Evolutionary conservation across 2,329 filamentous ascomycete species (phyloP), one percentile per base, ranked within the genome.

Genomic region (Aureobasidium leucospermi): DNA sequence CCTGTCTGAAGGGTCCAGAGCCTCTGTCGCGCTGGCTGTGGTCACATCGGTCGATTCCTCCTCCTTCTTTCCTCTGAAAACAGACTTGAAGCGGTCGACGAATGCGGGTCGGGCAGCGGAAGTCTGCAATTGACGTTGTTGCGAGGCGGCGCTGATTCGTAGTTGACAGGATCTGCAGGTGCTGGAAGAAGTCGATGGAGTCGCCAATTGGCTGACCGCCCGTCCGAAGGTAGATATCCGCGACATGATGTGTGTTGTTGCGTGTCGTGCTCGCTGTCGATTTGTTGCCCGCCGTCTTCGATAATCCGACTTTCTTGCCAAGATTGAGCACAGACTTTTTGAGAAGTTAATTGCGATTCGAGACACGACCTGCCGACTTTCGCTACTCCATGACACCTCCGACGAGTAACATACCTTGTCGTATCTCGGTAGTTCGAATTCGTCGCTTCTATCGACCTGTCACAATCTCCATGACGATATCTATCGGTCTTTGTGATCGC

Each of bases 271-370:
- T 10, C 23, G 38, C 15, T 16, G 51, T 38, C 42, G 38, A 57
- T 36, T 57, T 57, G 53, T 57, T 29, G 41, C 42, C 34, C 51
- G 51, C 39, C 39, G 51, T 55, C 38, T 55, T 55, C 43, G 16
- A 29, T 31, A 23, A 57, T 57, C 42, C 41, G 42, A 57, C 53
- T 57, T 57, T 57, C 53, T 23, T 57, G 53, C 53, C 53, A 57
- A 57, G 53, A 16, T 39, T 36, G 8, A 8, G 34, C 34, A 36
- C 34, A 36, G 34, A 36, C 34, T 13, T 36, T 36, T 23, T 2
- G 23, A 23, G 23, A 23, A 23, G 23, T 23, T 4, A 2, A 4
- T 23, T 4, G 3, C 23, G 23, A 23, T 23, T 23, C 23, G 23
- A 23, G 23, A 23, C 23, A 23, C 23, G 23, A 23, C 23, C 23